Evolutionary conservation across 768 basidiomycete genomes (phyloP), one percentile per base, ranked within the genome.

Genomic region (Paxillus ammoniavirescens): DNA sequence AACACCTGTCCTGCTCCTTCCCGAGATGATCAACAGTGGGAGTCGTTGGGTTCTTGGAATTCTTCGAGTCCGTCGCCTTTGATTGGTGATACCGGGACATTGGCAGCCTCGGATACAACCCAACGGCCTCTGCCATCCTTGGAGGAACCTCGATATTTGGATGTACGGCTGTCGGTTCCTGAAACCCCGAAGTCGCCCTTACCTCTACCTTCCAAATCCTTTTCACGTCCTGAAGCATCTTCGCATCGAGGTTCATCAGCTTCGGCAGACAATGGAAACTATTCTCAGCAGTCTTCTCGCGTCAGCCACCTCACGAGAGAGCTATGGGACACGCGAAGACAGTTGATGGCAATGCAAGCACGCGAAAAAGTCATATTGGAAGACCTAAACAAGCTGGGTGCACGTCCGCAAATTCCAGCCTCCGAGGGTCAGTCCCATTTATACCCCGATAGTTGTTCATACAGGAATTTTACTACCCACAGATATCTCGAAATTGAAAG

Each of bases 401-500:
- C 14, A 23, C 53, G 43, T 1, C 53, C 50, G 3, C 42, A 50
- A 17, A 23, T 38, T 37, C 13, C 43, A 2, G 30, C 23, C 8
- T 2, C 23, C 1, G 42, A 46, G 26, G 28, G 53, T 40, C n/a
- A 23, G 51, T 46, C 17, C 26, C 26, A 12, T 41, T 5, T 6
- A 4, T 31, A 2, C 21, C 6, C 43, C 28, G 15, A 2, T n/a
- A 30, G n/a, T 8, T 18, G n/a, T 31, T 8, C 15, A 10, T 8
- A 31, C 44, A 5, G 8, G 8, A 45, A 26, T 26, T 3, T 6
- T 15, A 14, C 23, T 15, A n/a, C 35, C 10, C 35, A 42, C 52
- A 65, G 64, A 64, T 15, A 0, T 64, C 21, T 7, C 55, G 21
- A 56, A 61, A 23, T 49, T 78, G 2, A 68, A 77, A 48, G 46